Evolutionary conservation across 163 green algal species (phyloP), one percentile per base, ranked within the genome.

Genomic region (Scenedesmus sp.): DNA sequence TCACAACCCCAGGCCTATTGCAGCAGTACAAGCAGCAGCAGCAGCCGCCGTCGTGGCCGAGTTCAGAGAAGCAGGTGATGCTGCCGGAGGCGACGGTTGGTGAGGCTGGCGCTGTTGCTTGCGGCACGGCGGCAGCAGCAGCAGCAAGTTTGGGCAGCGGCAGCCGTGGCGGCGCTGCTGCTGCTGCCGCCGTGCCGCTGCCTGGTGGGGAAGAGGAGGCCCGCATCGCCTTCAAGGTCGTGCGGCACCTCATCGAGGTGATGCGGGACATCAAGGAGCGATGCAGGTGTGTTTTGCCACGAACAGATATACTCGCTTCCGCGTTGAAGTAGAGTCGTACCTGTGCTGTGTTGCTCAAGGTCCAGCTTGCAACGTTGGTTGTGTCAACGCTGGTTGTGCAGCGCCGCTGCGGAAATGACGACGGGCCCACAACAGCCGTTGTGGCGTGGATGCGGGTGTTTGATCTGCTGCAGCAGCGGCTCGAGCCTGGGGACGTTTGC

Each of bases 271-370:
- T 90, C 16, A 81, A 65, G 30, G 85, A 90, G 44, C 78, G 85
- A 13, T 90, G 85, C 84, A 88, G 83, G 83, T 88, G 56, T 4
- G 80, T 16, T 37, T 83, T n/a, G n/a, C n/a, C n/a, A n/a, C n/a
- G n/a, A n/a, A n/a, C n/a, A n/a, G n/a, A n/a, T n/a, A n/a, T n/a
- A n/a, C n/a, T n/a, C n/a, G n/a, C n/a, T n/a, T n/a, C n/a, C n/a
- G n/a, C n/a, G n/a, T n/a, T n/a, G n/a, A n/a, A n/a, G n/a, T n/a
- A n/a, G n/a, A n/a, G n/a, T n/a, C n/a, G n/a, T n/a, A n/a, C n/a
- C n/a, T n/a, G n/a, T n/a, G n/a, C n/a, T n/a, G n/a, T n/a, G n/a
- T n/a, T n/a, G n/a, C n/a, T n/a, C n/a, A n/a, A n/a, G n/a, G n/a
- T n/a, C n/a, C n/a, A n/a, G n/a, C n/a, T n/a, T n/a, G n/a, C n/a